Base-by-base conservation (phyloP, 2,329 filamentous ascomycete species). In the Fonsecaea pugnacius region DNA sequence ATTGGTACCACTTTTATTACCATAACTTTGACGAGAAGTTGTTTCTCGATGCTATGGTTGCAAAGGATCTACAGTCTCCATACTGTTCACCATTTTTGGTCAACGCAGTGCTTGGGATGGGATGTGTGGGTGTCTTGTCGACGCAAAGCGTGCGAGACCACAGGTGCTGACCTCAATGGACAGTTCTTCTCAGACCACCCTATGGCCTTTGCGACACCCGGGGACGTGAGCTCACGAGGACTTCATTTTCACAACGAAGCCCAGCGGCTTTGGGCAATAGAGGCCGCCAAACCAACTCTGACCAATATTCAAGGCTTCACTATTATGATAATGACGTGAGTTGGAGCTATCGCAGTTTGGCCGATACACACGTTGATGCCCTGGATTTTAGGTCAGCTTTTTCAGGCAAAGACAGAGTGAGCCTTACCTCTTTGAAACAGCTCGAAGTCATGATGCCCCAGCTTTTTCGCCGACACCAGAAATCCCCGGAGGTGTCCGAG, bases 141-240 rank as follows among this genome's bases (percentile, higher is more conserved):
- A 30, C 21, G 12, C 36, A 1, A 6, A 14, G 32, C 58, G 51
- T 21, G 33, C 14, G 14, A 18, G 12, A 7, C 10, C 21, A 48
- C 33, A 27, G 7, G 5, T 63, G 46, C 40, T 62, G 30, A 56
- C 27, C 6, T 3, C 16, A 38, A n/a, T 27, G 24, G n/a, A 58
- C 55, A 78, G 77, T 65, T 72, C 8, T 74, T 78, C 65, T 77
- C 76, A 5, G 75, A 78, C 65, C 75, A 73, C 24, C 73, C 75
- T 7, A 70, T 71, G 43, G 72, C 72, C 14, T 72, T 74, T 57
- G 72, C 72, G 6, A 60, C 69, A 9, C 67, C 70, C 1, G 71
- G 69, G 8, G 71, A 78, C 58, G 36, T 66, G 40, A 70, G 69
- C 32, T 74, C 74, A 38, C 71, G 73, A 27, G 77, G 76, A 0